phyloP scores from a whole-genome alignment of 352 stramenopile genomes.

The Phytophthora crassamura region DNA sequence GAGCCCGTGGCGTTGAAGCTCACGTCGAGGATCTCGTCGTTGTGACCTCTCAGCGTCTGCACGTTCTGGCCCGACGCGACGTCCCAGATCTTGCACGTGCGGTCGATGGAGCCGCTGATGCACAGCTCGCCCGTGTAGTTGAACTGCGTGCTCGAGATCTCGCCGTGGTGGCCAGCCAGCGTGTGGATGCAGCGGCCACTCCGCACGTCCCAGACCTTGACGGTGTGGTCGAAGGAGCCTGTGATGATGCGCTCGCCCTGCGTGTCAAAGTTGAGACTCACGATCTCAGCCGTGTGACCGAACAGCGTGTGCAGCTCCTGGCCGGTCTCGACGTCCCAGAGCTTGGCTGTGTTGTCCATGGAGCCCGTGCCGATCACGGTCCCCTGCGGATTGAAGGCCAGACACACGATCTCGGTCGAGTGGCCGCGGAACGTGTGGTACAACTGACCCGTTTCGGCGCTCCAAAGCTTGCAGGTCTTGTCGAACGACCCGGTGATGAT shows the following conservation, averaged over 20 bases:
- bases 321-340: conserved; percentile 96
- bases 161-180: conserved; percentile 93
- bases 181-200: conserved; percentile 92
- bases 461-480: conserved; percentile 97
- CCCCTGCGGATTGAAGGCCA: conserved; percentile 95
- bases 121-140: conserved; percentile 94
- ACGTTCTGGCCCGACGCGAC: conserved; percentile 92
- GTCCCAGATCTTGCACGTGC: conserved; percentile 95
- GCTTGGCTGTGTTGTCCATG: conserved; percentile 96
- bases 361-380: conserved; percentile 91
- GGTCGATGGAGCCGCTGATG: conserved; percentile 94
- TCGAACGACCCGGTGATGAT: conserved; percentile 97
- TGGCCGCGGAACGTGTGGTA: conserved; percentile 96
- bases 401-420: conserved; percentile 96
- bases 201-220: conserved; percentile 92
- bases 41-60: conserved; percentile 93
- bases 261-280: conserved; percentile 95
- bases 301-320: conserved; percentile 94
- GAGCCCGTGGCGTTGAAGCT: conserved; percentile 94
- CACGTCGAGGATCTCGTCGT: conserved; percentile 96
- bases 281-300: conserved; percentile 95
- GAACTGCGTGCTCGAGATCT: conserved; percentile 96
- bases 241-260: conserved; percentile 94
- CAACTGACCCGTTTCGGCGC: conserved; percentile 92
- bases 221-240: conserved; percentile 95